A percentile compares a stretch with the other conserved stretches of the same genome.
Evolutionary conservation across 73 alveolate genomes (phyloP).

Genomic region (Paramecium sexaurelia): DNA sequence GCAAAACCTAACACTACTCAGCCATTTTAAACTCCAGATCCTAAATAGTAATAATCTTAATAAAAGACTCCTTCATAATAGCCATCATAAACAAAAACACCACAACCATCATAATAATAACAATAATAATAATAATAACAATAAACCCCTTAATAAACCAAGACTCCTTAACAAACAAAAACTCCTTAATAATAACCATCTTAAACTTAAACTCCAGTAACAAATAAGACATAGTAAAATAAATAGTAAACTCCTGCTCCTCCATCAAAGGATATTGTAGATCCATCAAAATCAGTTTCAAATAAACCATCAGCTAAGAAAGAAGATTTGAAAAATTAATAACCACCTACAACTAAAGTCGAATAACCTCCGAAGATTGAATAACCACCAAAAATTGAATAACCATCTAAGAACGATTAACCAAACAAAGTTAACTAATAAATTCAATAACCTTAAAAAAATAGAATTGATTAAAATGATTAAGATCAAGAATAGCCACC

Average conservation of each 20-base stretch:
- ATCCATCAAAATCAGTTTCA: neutral
- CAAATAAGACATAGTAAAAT: neutral
- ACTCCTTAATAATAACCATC: neutral
- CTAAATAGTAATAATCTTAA: neutral
- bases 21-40: conserved; percentile 26
- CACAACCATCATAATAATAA: neutral
- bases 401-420: neutral
- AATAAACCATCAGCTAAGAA: neutral
- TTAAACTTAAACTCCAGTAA: neutral
- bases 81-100: neutral
- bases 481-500: neutral
- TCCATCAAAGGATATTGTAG: neutral
- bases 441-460: neutral
- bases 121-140: neutral
- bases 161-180: neutral
- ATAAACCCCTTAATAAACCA: neutral
- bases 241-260: neutral
- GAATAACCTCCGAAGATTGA: neutral
- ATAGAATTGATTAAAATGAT: neutral
- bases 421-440: neutral
- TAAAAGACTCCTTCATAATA: neutral
- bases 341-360: neutral
- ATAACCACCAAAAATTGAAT: neutral
- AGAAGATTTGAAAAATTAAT: neutral
- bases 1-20: neutral